A percentile compares a stretch with the other conserved stretches of the same genome.
Evolutionary conservation across 2,329 filamentous ascomycete species (phyloP).

Genomic region (Leptoxyphium fumago): DNA sequence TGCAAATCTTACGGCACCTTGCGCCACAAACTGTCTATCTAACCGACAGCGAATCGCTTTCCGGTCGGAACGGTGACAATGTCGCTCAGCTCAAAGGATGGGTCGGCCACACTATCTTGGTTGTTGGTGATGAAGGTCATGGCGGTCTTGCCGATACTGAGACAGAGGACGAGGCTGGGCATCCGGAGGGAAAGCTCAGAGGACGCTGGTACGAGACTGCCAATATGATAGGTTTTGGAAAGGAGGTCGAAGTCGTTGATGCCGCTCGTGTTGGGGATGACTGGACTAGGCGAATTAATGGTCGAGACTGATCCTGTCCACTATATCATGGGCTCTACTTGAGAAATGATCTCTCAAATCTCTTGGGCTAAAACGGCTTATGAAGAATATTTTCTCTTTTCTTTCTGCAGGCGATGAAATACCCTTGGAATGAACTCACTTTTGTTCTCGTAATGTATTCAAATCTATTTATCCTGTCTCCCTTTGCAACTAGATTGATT

Average conservation of each 20-base stretch:
- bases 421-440: too few species aligned
- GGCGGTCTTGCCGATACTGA: slow-evolving; percentile 75
- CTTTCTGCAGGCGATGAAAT: too few species aligned
- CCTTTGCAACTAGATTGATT: too few species aligned
- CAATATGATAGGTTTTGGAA: slow-evolving; percentile 70
- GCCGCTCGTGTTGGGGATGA: slow-evolving; percentile 70
- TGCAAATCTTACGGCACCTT: slow-evolving; percentile 75
- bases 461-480: too few species aligned
- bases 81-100: slow-evolving; percentile 52
- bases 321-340: too few species aligned
- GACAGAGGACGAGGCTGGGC: slow-evolving; percentile 36
- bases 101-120: slow-evolving; percentile 47
- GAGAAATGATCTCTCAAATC: too few species aligned
- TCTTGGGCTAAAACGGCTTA: too few species aligned
- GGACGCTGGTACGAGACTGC: slow-evolving; percentile 59
- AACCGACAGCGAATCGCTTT: slow-evolving; percentile 60
- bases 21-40: slow-evolving; percentile 78
- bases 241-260: slow-evolving; percentile 80
- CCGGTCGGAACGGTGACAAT: slow-evolving; percentile 54
- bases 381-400: too few species aligned
- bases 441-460: too few species aligned
- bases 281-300: slow-evolving; percentile 66
- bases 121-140: slow-evolving; percentile 57
- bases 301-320: slow-evolving; percentile 26
- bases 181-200: slow-evolving; percentile 29